Conservation (phyloP, 306 rosid species). For the Castanopsis chinensis region DNA sequence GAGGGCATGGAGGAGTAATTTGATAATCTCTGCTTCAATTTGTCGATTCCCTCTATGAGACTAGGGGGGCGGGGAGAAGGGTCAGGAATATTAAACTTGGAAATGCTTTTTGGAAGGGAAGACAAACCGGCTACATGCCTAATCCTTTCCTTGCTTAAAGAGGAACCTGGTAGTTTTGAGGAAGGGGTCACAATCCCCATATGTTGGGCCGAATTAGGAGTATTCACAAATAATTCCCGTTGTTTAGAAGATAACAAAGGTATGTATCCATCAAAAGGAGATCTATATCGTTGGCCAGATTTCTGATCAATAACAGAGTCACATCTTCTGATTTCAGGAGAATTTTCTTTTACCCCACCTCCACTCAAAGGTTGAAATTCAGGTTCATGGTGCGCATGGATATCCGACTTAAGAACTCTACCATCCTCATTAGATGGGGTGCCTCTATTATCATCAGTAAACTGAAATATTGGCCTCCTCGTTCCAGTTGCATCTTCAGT, state of each 20-base stretch:
- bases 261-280: slow-evolving; percentile 29
- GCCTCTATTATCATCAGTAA: slow-evolving; percentile 24
- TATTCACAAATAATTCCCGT: slow-evolving; percentile 24
- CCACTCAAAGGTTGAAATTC: slow-evolving; percentile 22
- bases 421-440: slow-evolving; percentile 28
- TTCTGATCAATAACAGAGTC: slow-evolving; percentile 19
- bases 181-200: slow-evolving; percentile 39
- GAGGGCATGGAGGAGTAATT: slow-evolving; percentile 48
- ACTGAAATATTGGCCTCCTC: slow-evolving; percentile 23
- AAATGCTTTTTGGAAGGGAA: slow-evolving; percentile 51
- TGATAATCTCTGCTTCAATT: slow-evolving; percentile 51
- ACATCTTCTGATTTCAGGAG: slow-evolving; percentile 21
- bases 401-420: slow-evolving; percentile 31
- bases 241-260: slow-evolving; percentile 26
- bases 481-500: slow-evolving; percentile 21
- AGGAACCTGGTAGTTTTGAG: slow-evolving; percentile 26
- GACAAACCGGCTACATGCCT: slow-evolving; percentile 27
- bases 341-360: slow-evolving; percentile 29
- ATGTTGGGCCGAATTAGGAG: slow-evolving; percentile 41
- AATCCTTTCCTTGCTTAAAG: slow-evolving; percentile 22
- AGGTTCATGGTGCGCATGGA: slow-evolving; percentile 19
- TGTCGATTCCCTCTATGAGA: slow-evolving; percentile 56
- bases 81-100: slow-evolving; percentile 40
- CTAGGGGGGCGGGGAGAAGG: slow-evolving; percentile 51
- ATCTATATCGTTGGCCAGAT: slow-evolving; percentile 30